These are phyloP conservation scores for Colletotrichum siamense DNA, from an alignment of 2,329 filamentous ascomycete genomes.

Conservation along the genomic window DNA sequence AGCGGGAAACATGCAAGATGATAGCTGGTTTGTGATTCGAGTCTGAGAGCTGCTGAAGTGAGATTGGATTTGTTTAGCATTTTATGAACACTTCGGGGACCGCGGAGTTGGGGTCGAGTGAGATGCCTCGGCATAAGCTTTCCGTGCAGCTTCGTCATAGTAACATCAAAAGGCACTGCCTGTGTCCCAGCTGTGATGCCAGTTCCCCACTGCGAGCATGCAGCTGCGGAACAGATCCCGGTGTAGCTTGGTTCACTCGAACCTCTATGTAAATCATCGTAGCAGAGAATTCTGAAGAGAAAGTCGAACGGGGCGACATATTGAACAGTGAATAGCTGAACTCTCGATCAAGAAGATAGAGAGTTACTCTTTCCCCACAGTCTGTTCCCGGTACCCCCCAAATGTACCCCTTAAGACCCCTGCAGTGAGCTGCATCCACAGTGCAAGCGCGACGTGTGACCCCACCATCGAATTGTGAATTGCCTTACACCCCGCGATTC, in stretches of 20 bases:
- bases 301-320: background rate
- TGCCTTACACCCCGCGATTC: background rate
- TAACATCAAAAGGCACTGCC: background rate
- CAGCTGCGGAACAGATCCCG: background rate
- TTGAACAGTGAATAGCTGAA: background rate
- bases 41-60: background rate
- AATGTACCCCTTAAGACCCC: background rate
- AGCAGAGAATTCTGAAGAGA: background rate
- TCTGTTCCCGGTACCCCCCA: background rate
- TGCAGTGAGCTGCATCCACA: background rate
- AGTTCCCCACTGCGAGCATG: background rate
- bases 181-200: background rate
- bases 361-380: background rate
- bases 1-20: background rate
- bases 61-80: background rate
- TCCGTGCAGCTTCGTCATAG: background rate
- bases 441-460: background rate
- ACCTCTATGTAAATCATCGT: background rate
- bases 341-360: background rate
- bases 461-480: conserved; percentile 11
- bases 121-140: conserved; percentile 6
- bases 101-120: background rate
- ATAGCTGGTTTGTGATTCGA: background rate
- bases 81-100: background rate
- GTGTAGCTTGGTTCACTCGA: background rate